A percentile compares a stretch with the other conserved stretches of the same genome.
phyloP scores from a whole-genome alignment of 192 early-diverging fungal species.

The Ambispora gerdemannii region DNA sequence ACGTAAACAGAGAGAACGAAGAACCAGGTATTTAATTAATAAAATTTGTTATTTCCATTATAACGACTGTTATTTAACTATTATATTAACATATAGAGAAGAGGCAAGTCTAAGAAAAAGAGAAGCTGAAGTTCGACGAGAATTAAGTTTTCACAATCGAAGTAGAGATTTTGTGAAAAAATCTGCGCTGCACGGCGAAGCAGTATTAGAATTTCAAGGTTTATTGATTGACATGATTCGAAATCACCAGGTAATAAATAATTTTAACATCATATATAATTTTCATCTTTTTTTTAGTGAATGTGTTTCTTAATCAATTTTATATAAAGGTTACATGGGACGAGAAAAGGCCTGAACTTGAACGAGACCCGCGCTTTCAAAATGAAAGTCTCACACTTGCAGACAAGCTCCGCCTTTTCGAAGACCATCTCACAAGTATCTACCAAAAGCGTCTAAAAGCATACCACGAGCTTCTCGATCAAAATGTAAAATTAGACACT shows the following conservation, averaged over 20 bases:
- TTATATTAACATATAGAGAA: conserved; percentile 40
- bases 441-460: conserved; percentile 41
- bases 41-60: not conserved
- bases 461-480: conserved; percentile 43
- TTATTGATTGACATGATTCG: conserved; percentile 54
- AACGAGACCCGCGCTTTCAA: conserved; percentile 47
- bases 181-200: conserved; percentile 41
- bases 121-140: conserved; percentile 51
- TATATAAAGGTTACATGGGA: conserved; percentile 30
- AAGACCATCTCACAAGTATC: conserved; percentile 39
- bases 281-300: not conserved
- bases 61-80: not conserved
- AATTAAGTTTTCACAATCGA: conserved; percentile 36
- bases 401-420: conserved; percentile 41
- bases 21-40: conserved; percentile 11
- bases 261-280: not conserved
- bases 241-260: conserved; percentile 42
- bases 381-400: conserved; percentile 32
- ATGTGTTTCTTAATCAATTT: not conserved
- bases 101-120: conserved; percentile 54
- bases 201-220: conserved; percentile 38
- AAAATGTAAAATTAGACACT: conserved; percentile 42
- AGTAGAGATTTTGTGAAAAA: conserved; percentile 38
- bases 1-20: conserved; percentile 21
- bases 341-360: conserved; percentile 35